A percentile compares a stretch with the other conserved stretches of the same genome.
Conservation (phyloP, 371 early-diverging fungal genomes). For the Coemansia linderi region DNA sequence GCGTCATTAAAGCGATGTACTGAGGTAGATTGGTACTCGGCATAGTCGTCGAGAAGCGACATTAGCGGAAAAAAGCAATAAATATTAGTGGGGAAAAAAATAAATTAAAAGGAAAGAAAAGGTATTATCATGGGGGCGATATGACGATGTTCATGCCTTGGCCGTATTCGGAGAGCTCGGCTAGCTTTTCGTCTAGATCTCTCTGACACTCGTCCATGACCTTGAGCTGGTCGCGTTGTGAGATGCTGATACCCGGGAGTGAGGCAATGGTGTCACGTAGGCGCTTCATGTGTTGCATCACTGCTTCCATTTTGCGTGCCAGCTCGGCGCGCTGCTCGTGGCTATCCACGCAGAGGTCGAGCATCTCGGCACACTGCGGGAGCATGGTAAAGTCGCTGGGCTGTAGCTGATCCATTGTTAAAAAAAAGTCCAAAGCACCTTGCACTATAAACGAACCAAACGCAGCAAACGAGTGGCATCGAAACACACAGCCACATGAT, state of each 20-base stretch:
- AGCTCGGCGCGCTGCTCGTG: conserved; percentile 45
- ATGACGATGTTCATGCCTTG: neutral
- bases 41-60: conserved; percentile 52
- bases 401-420: conserved; percentile 38
- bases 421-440: neutral
- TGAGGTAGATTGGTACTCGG: conserved; percentile 42
- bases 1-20: conserved; percentile 21
- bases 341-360: conserved; percentile 39
- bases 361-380: conserved; percentile 42
- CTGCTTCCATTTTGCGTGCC: conserved; percentile 40
- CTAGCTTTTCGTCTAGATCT: conserved; percentile 30
- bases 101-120: neutral
- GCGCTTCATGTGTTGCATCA: conserved; percentile 35
- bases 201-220: conserved; percentile 44
- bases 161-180: conserved; percentile 35
- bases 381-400: conserved; percentile 50
- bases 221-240: conserved; percentile 45
- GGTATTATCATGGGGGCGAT: neutral
- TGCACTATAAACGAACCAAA: neutral
- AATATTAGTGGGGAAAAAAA: conserved; percentile 1
- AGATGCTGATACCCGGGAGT: conserved; percentile 48
- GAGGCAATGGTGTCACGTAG: conserved; percentile 33
- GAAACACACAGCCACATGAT: neutral
- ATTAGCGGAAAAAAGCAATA: conserved; percentile 13
- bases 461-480: neutral